Percentiles rank a stretch among this genome's conserved stretches.
Evolutionary conservation across 768 basidiomycete species (phyloP).

Genomic region (Rhodotorula sphaerocarpa): DNA sequence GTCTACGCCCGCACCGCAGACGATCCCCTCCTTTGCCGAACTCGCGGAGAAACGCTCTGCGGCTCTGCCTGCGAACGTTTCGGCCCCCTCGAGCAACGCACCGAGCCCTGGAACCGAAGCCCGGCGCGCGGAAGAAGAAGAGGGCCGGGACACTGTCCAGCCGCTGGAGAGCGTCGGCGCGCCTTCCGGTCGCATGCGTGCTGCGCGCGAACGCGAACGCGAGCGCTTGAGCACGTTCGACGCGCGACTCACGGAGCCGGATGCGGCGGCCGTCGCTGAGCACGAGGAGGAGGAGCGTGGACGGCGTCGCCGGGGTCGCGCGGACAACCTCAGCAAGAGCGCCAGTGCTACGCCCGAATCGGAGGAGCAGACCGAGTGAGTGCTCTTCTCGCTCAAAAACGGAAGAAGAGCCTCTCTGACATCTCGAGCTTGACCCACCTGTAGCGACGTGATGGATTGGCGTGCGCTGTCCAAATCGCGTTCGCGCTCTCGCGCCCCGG

Average conservation of each 20-base stretch:
- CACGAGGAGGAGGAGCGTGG: conserved; percentile 40
- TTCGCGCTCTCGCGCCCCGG: conserved; percentile 39
- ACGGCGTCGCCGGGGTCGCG: conserved; percentile 39
- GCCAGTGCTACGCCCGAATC: conserved; percentile 22
- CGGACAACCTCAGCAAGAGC: conserved; percentile 37
- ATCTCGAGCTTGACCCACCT: conserved; percentile 1
- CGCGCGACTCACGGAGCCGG: not conserved
- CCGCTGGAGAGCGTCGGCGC: conserved; percentile 3
- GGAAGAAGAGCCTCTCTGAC: not conserved
- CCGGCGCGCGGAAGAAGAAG: conserved; percentile 1
- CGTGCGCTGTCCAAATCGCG: conserved; percentile 34
- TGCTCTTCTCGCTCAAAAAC: too few relatives aligned
- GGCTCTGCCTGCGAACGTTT: not conserved
- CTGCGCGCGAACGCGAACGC: conserved; percentile 2
- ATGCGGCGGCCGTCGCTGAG: not conserved
- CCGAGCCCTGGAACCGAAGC: conserved; percentile 13
- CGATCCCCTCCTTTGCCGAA: too few relatives aligned
- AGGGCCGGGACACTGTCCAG: conserved; percentile 20
- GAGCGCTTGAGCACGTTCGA: conserved; percentile 1
- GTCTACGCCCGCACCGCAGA: not conserved
- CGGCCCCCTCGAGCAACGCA: not conserved
- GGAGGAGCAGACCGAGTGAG: conserved; percentile 28
- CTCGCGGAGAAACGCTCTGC: not conserved
- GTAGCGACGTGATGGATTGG: conserved; percentile 39
- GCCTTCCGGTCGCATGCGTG: not conserved